These are phyloP conservation scores for Claviceps maximensis DNA, from an alignment of 2,329 filamentous ascomycete genomes.

Conservation along the genomic window DNA sequence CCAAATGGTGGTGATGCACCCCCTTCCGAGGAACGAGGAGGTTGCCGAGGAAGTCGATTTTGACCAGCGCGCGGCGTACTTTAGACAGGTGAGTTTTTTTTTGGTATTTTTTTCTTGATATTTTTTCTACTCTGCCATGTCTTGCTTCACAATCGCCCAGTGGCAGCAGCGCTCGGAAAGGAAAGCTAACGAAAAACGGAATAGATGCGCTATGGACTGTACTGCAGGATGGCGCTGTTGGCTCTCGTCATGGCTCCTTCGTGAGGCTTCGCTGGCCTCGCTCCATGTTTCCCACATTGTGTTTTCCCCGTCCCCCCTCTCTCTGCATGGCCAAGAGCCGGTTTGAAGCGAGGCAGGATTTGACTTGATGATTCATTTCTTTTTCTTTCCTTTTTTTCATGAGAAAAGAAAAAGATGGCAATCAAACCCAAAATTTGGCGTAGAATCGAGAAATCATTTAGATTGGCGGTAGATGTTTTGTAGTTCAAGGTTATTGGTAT, in stretches of 20 bases:
- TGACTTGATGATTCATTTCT: background rate
- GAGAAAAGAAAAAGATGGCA: background rate
- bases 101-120: background rate
- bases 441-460: background rate
- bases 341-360: background rate
- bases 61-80: slow-evolving; percentile 93
- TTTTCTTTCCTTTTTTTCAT: background rate
- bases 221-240: slow-evolving; percentile 94
- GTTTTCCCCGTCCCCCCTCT: background rate
- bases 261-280: background rate
- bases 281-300: background rate
- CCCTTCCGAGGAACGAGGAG: slow-evolving; percentile 85
- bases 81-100: slow-evolving; percentile 73
- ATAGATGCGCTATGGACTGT: slow-evolving; percentile 94
- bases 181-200: background rate
- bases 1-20: slow-evolving; percentile 91
- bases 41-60: slow-evolving; percentile 94
- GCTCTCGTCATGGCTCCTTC: slow-evolving; percentile 64
- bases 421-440: background rate
- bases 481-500: background rate
- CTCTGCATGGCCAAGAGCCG: background rate
- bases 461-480: slow-evolving; percentile 2
- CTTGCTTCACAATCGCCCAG: background rate
- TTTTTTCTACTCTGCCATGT: background rate
- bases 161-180: background rate